Evolutionary conservation across 257 asterid species (phyloP), one percentile per base, ranked within the genome.

Genomic region (Fraxinus anomala): DNA sequence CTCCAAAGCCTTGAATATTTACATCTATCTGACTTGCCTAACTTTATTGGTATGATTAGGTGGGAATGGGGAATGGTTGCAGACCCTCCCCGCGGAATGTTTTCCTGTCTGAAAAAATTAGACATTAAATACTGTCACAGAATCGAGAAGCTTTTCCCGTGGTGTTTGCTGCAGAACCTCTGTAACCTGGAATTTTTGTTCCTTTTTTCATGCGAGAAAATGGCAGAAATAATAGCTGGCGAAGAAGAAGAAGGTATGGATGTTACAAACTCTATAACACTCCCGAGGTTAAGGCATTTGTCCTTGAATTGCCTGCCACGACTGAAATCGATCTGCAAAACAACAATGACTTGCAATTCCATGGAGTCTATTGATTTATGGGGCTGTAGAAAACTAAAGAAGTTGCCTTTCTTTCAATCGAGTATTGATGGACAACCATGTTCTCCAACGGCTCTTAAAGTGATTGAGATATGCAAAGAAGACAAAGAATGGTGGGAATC

Each of bases 401-500:
- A 72, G 56, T 36, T 16, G 3, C 34, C 31, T 51, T 51, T 51
- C 63, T 51, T 51, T 51, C 63, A 51, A 51, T 19, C 63, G 7
- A 19, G 24, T 14, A 19, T 6, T 51, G 63, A 51, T 51, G 63
- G 63, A 51, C 7, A 17, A 51, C 63, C 63, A n/a, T 54, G 6
- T 17, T 26, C 44, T 72, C 31, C 51, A 5, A 47, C 39, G n/a
- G 30, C 78, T 73, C 82, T 66, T 24, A 31, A 73, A 31, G 67
- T 31, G 34, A 72, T 79, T 40, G 67, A 63, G 54, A 31, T 79
- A 63, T 28, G 12, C 21, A 61, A 78, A 63, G 67, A 42, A 59
- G 82, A 72, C 33, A 72, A 59, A 63, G 73, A 42, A 72, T 72
- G 82, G 78, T 72, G 73, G 77, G 82, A 79, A 1, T 72, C 82